These are phyloP conservation scores for Mycena crocata DNA, from an alignment of 768 basidiomycete species.

Conservation along the genomic window DNA sequence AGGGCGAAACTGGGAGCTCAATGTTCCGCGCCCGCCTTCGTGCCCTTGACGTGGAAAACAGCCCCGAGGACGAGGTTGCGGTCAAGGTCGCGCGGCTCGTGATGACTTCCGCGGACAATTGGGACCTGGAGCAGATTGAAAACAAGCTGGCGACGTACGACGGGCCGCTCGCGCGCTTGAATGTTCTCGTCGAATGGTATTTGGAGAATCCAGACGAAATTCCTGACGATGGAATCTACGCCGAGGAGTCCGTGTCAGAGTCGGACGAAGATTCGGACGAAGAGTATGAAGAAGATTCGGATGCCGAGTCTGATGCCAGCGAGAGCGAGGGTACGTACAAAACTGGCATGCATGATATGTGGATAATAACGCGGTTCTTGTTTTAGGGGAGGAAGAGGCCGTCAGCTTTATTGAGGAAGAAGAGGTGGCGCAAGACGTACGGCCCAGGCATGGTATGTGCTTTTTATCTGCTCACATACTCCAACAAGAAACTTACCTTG, in stretches of 20 bases:
- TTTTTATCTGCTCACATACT: background rate
- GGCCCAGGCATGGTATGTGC: slow-evolving; percentile 3
- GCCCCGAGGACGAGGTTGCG: slow-evolving; percentile 14
- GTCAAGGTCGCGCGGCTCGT: slow-evolving; percentile 29
- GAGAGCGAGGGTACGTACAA: too few species aligned
- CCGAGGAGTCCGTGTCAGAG: too few species aligned
- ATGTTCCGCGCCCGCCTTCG: slow-evolving; percentile 15
- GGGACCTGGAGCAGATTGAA: slow-evolving; percentile 16
- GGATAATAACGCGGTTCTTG: background rate
- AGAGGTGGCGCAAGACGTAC: background rate
- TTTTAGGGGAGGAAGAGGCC: background rate
- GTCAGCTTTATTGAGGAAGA: background rate
- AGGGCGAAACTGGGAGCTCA: background rate
- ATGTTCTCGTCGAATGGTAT: slow-evolving; percentile 27
- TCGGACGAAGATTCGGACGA: too few species aligned
- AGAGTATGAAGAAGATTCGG: too few species aligned
- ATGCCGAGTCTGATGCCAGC: too few species aligned
- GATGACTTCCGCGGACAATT: slow-evolving; percentile 15
- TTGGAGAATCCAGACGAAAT: slow-evolving; percentile 18
- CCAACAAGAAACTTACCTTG: background rate
- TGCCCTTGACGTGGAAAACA: background rate
- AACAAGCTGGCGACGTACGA: slow-evolving; percentile 29
- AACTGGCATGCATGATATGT: background rate
- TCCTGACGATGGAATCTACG: too few species aligned
- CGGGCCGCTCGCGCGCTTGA: slow-evolving; percentile 29